Conservation (phyloP, 306 rosid species). For the Acmispon strigosus region DNA sequence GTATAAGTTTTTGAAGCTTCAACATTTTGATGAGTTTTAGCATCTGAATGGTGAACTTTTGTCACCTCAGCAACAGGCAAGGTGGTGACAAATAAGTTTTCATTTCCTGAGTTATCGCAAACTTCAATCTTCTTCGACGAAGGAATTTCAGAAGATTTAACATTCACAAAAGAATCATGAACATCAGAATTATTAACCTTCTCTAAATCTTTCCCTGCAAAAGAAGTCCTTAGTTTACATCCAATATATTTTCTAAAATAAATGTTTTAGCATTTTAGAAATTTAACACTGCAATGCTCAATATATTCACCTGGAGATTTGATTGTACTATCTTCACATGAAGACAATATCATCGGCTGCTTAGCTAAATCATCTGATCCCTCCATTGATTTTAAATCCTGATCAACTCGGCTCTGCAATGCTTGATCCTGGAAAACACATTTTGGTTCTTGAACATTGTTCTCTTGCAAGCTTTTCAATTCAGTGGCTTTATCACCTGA, state of each 20-base stretch:
- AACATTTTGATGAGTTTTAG: slow-evolving; percentile 26
- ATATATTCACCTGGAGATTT: slow-evolving; percentile 37
- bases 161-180: slow-evolving; percentile 30
- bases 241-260: background rate
- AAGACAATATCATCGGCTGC: slow-evolving; percentile 35
- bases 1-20: slow-evolving; percentile 30
- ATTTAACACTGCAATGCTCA: background rate
- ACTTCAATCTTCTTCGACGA: slow-evolving; percentile 26
- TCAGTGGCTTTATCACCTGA: slow-evolving; percentile 27
- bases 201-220: slow-evolving; percentile 48
- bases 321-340: slow-evolving; percentile 28
- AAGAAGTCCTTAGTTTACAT: slow-evolving; percentile 17
- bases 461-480: slow-evolving; percentile 27
- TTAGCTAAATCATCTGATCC: slow-evolving; percentile 32
- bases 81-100: slow-evolving; percentile 21
- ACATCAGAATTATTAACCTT: slow-evolving; percentile 33
- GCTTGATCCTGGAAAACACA: slow-evolving; percentile 35
- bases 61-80: slow-evolving; percentile 29
- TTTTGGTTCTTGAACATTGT: slow-evolving; percentile 30
- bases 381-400: slow-evolving; percentile 30
- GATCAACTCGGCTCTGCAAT: slow-evolving; percentile 31
- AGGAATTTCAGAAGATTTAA: slow-evolving; percentile 25
- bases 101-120: slow-evolving; percentile 26
- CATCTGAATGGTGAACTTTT: slow-evolving; percentile 31
- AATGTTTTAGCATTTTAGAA: background rate